Evolutionary conservation across 2,329 filamentous ascomycete genomes (phyloP), one percentile per base, ranked within the genome.

Genomic region (Periconia macrospinosa): DNA sequence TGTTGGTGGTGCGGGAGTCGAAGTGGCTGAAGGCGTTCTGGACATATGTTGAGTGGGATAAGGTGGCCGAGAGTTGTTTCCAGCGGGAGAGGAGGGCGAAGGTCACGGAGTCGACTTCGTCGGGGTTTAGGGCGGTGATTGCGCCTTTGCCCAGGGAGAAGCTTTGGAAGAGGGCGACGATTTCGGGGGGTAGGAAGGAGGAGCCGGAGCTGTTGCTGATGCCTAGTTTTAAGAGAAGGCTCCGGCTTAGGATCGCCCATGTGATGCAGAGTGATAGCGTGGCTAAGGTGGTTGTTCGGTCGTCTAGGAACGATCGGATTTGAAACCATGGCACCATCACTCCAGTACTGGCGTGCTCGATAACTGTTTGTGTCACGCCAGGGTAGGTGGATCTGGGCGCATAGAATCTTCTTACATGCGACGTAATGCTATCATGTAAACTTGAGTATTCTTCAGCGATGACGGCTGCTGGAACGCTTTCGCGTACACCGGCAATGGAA

Each of bases 131-230:
- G 10, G 41, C 55, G 13, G 41, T 57, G 13, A 49, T 41, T 20
- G 46, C 40, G 8, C 47, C 50, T 27, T 45, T 55, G 23, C 50
- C 51, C 0, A 57, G 41, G 18, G 50, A 57, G 42, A 57, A 61
- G 42, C 47, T 53, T 41, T 61, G 59, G 42, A 61, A 57, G 30
- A 54, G 57, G 23, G 57, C 57, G 2, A 59, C 57, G 18, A 59
- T 49, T 44, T 59, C 57, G 5, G 59, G 57, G 7, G 57, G 55
- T 2, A 58, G 47, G 41, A 60, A 62, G 2, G 59, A 56, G 18
- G 50, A 56, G 15, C 53, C 53, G 9, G 57, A 51, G 30, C 57
- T 58, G 19, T 47, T 53, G 42, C 52, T 56, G 8, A 55, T 23
- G 6, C 56, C 56, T 19, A 56, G 42, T 19, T 61, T 59, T 17